Evolutionary conservation across 176 grass and related monocot genomes (phyloP).

Genomic region (Triticum aestivum): IWGSC_CS_RefSeq_v2.1 NC_057813.1:430805829-430806328

Average conservation of each 20-base stretch:
- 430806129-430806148: neutral
- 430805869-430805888: slow-evolving; percentile 19
- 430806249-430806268: slow-evolving; percentile 30
- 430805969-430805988: slow-evolving; percentile 75
- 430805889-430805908: slow-evolving; percentile 27
- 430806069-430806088: slow-evolving; percentile 54
- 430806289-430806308: slow-evolving; percentile 55
- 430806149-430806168: slow-evolving; percentile 16
- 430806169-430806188: slow-evolving; percentile 64
- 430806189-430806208: slow-evolving; percentile 72
- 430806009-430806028: slow-evolving; percentile 63
- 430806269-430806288: slow-evolving; percentile 59
- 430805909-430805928: slow-evolving; percentile 29
- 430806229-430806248: slow-evolving; percentile 41
- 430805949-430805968: slow-evolving; percentile 79
- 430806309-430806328: slow-evolving; percentile 57
- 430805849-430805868: slow-evolving; percentile 9
- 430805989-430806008: slow-evolving; percentile 89
- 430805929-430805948: slow-evolving; percentile 53
- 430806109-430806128: slow-evolving; percentile 33
- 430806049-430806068: slow-evolving; percentile 39
- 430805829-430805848: slow-evolving; percentile 23
- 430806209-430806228: slow-evolving; percentile 65
- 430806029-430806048: slow-evolving; percentile 34
- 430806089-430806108: slow-evolving; percentile 20